Percentiles rank a stretch among this genome's conserved stretches.
Conservation (phyloP, 2,329 filamentous ascomycete genomes). For the Xylaria sp. region DNA sequence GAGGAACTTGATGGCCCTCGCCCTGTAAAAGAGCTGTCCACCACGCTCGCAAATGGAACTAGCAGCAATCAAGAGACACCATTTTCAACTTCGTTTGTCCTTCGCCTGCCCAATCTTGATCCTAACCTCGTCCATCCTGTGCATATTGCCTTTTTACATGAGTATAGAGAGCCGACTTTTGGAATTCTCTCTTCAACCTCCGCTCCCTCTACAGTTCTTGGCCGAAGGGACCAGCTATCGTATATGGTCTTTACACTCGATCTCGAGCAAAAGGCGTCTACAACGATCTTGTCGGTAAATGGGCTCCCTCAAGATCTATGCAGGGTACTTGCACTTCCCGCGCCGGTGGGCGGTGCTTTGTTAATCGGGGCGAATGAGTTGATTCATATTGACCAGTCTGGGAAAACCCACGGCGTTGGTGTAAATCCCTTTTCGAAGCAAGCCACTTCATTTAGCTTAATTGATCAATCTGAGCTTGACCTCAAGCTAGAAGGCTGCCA, state of each 20-base stretch:
- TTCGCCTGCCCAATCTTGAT: constrained; percentile 89
- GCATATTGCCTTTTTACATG: constrained; percentile 91
- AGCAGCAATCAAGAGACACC: constrained; percentile 71
- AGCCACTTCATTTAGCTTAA: constrained; percentile 83
- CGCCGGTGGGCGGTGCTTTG: constrained; percentile 88
- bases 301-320: constrained; percentile 89
- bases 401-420: constrained; percentile 90
- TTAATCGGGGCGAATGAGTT: constrained; percentile 89
- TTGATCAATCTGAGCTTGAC: constrained; percentile 83
- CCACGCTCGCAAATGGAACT: constrained; percentile 56
- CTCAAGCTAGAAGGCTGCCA: constrained; percentile 84
- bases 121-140: constrained; percentile 87
- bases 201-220: constrained; percentile 78
- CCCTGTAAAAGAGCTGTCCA: constrained; percentile 59
- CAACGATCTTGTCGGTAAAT: constrained; percentile 86
- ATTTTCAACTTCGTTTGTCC: constrained; percentile 91
- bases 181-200: constrained; percentile 86
- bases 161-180: constrained; percentile 97
- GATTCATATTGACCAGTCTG: constrained; percentile 94
- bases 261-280: constrained; percentile 91
- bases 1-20: constrained; percentile 78
- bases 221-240: constrained; percentile 83
- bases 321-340: constrained; percentile 81
- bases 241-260: constrained; percentile 98
- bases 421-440: constrained; percentile 91